Percentiles rank a stretch among this genome's conserved stretches.
phyloP scores from a whole-genome alignment of 305 asterid species.

The Ajuga reptans region DNA sequence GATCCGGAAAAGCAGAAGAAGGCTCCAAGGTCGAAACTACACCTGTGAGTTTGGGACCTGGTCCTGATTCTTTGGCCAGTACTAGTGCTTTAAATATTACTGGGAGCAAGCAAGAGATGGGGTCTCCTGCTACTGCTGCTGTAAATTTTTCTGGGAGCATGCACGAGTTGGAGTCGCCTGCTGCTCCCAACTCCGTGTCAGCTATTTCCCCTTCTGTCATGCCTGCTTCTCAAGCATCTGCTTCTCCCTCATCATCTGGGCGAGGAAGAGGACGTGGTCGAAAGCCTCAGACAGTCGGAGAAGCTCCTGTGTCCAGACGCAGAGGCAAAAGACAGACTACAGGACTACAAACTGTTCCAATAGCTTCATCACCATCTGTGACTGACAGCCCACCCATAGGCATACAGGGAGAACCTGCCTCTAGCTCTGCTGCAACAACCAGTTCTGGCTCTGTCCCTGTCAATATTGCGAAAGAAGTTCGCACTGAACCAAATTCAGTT shows the following conservation, averaged over 20 bases:
- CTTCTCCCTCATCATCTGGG: slow-evolving; percentile 48
- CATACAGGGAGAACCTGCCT: slow-evolving; percentile 26
- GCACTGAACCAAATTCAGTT: slow-evolving; percentile 27
- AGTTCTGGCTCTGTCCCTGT: slow-evolving; percentile 32
- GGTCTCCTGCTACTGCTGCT: slow-evolving; percentile 25
- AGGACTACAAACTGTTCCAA: slow-evolving; percentile 31
- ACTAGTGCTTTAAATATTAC: slow-evolving; percentile 29
- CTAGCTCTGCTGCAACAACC: slow-evolving; percentile 19
- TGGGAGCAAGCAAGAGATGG: slow-evolving; percentile 35
- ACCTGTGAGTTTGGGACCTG: slow-evolving; percentile 31
- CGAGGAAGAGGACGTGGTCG: slow-evolving; percentile 85
- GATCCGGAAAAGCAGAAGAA: slow-evolving; percentile 34
- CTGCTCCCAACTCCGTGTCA: slow-evolving; percentile 35
- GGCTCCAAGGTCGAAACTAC: slow-evolving; percentile 36
- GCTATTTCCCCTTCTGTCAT: slow-evolving; percentile 31
- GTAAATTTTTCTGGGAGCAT: slow-evolving; percentile 32
- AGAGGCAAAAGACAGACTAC: slow-evolving; percentile 58
- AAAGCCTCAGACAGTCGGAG: slow-evolving; percentile 50
- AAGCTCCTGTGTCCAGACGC: slow-evolving; percentile 60
- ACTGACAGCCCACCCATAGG: slow-evolving; percentile 30
- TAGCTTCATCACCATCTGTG: slow-evolving; percentile 29
- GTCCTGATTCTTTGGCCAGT: slow-evolving; percentile 36
- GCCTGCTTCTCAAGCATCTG: slow-evolving; percentile 41
- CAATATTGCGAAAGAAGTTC: slow-evolving; percentile 25
- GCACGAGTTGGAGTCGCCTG: slow-evolving; percentile 33